phyloP scores from a whole-genome alignment of 371 early-diverging fungal genomes.

The Saksenaea vasiformis region DNA sequence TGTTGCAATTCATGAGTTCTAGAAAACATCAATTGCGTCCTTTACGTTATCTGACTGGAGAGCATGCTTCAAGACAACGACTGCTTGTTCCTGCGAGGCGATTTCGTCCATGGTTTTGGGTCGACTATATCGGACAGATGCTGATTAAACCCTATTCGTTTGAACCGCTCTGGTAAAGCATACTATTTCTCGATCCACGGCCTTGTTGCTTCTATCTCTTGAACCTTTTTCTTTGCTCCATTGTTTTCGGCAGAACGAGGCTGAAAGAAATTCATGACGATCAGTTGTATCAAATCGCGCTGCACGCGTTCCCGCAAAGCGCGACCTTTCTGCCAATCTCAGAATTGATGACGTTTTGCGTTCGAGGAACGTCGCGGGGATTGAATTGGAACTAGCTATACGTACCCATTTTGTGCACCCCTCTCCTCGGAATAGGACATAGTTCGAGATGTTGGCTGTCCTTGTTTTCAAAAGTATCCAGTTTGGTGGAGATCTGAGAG shows the following conservation, averaged over 20 bases:
- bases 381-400: too few species aligned
- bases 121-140: constrained; percentile 54
- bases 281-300: neutral
- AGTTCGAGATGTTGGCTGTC: too few species aligned
- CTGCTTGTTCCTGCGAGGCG: constrained; percentile 88
- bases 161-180: constrained; percentile 9
- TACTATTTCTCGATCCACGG: constrained; percentile 89
- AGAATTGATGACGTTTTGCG: too few species aligned
- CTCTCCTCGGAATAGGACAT: too few species aligned
- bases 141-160: neutral
- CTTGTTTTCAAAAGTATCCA: too few species aligned
- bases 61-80: constrained; percentile 82
- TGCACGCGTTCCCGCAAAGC: neutral
- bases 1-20: constrained; percentile 20
- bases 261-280: constrained; percentile 22
- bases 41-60: constrained; percentile 82
- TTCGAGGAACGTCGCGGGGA: too few species aligned
- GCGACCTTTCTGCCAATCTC: too few species aligned
- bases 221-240: neutral
- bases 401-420: too few species aligned
- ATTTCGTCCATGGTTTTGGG: constrained; percentile 89
- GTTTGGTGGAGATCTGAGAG: too few species aligned
- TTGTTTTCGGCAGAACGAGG: constrained; percentile 8
- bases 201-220: constrained; percentile 28
- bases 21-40: neutral